These are phyloP conservation scores for Auricularia sp. DNA, from an alignment of 768 basidiomycete genomes.

Conservation along the genomic window DNA sequence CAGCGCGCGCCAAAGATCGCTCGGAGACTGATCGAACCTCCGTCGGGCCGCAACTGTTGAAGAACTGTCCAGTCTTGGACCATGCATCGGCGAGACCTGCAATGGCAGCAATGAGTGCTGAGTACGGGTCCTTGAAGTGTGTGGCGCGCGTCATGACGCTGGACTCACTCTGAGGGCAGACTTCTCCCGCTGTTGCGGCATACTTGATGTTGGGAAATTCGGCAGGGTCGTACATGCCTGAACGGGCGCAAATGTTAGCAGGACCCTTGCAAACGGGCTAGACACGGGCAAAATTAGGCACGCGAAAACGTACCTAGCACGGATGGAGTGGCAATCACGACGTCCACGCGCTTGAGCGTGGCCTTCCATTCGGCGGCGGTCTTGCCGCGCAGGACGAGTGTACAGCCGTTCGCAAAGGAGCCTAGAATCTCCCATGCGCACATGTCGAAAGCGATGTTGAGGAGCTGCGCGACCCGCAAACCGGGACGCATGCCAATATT, in stretches of 20 bases:
- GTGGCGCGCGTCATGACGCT: background rate
- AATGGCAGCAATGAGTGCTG: background rate
- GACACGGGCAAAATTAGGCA: background rate
- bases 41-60: constrained; percentile 14
- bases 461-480: constrained; percentile 13
- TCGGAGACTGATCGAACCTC: constrained; percentile 7
- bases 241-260: background rate
- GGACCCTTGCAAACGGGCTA: background rate
- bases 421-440: constrained; percentile 15
- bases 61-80: constrained; percentile 10
- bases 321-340: constrained; percentile 14
- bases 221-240: constrained; percentile 9
- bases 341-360: constrained; percentile 10
- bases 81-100: constrained; percentile 11
- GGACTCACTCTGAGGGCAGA: constrained; percentile 10
- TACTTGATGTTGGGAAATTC: constrained; percentile 13
- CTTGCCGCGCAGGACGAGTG: constrained; percentile 13
- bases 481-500: constrained; percentile 15
- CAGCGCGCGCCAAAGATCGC: background rate
- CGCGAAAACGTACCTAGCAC: constrained; percentile 5
- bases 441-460: constrained; percentile 17
- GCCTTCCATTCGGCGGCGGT: constrained; percentile 11
- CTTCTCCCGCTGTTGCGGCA: constrained; percentile 12
- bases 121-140: background rate
- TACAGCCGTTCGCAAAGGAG: constrained; percentile 14